Evolutionary conservation across 441 rosid species (phyloP).

Genomic region (Biscutella laevigata): DNA sequence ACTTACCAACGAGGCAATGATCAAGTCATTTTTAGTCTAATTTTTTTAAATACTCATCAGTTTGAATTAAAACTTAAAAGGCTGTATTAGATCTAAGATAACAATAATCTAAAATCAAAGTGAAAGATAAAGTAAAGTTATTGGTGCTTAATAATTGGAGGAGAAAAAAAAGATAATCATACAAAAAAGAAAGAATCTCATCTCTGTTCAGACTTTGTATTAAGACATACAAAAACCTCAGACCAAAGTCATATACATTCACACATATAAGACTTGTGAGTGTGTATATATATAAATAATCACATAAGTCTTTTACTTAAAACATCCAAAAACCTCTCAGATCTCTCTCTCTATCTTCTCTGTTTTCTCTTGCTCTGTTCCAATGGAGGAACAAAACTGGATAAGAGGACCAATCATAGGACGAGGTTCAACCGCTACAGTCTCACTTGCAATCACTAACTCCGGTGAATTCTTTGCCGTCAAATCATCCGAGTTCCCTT

Average conservation of each 20-base stretch:
- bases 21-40: conserved; percentile 1
- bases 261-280: conserved; percentile 1
- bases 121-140: conserved; percentile 30
- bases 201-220: conserved; percentile 25
- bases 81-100: conserved; percentile 26
- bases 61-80: conserved; percentile 29
- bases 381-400: conserved; percentile 56
- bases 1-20: conserved; percentile 21
- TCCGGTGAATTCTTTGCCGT: conserved; percentile 57
- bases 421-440: conserved; percentile 78
- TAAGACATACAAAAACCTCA: conserved; percentile 29
- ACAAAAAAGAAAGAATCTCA: conserved; percentile 10
- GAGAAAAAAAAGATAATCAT: neutral
- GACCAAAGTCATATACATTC: conserved; percentile 25
- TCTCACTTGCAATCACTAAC: conserved; percentile 50
- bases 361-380: conserved; percentile 16
- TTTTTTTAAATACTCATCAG: conserved; percentile 8
- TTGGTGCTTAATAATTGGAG: conserved; percentile 28
- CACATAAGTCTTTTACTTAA: conserved; percentile 20
- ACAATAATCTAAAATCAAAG: conserved; percentile 18
- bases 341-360: neutral
- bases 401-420: conserved; percentile 72
- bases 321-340: conserved; percentile 17
- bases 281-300: conserved; percentile 16
- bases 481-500: conserved; percentile 52